Percentiles rank a stretch among this genome's conserved stretches.
Evolutionary conservation across 306 rosid species (phyloP).

Genomic region (Cucumis cinereus): DNA sequence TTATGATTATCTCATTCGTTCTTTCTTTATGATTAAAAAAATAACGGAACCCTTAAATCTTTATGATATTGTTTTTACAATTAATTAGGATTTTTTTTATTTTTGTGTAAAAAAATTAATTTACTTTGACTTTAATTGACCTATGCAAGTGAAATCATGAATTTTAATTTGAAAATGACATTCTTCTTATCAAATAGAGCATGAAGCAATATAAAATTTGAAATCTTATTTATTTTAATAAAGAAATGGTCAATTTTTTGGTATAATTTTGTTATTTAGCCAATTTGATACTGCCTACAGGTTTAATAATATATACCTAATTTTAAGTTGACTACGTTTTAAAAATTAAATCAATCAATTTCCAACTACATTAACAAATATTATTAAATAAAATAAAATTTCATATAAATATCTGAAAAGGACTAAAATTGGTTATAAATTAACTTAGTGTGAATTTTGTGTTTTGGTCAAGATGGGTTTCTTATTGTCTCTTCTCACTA

Average conservation of each 20-base stretch:
- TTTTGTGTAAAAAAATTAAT: background rate
- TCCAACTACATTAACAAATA: background rate
- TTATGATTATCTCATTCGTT: too few relatives aligned
- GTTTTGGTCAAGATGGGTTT: background rate
- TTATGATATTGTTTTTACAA: too few relatives aligned
- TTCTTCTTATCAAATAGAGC: background rate
- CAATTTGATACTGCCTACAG: background rate
- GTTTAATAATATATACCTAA: background rate
- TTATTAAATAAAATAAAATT: background rate
- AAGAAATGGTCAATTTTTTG: background rate
- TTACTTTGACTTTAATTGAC: background rate
- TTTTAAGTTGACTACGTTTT: background rate
- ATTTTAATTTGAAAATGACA: background rate
- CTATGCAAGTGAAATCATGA: too few relatives aligned
- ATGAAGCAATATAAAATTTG: background rate
- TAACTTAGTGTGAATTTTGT: background rate
- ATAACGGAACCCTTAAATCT: too few relatives aligned
- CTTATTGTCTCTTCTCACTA: background rate
- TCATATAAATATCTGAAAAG: background rate
- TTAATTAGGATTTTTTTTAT: background rate
- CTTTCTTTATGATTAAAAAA: background rate
- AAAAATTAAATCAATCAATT: background rate
- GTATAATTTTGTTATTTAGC: background rate
- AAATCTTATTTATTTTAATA: background rate
- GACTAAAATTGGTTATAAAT: background rate